A percentile compares a stretch with the other conserved stretches of the same genome.
Evolutionary conservation across 1,284 basidiomycete species (phyloP).

Genomic region (Irpex sp.): DNA sequence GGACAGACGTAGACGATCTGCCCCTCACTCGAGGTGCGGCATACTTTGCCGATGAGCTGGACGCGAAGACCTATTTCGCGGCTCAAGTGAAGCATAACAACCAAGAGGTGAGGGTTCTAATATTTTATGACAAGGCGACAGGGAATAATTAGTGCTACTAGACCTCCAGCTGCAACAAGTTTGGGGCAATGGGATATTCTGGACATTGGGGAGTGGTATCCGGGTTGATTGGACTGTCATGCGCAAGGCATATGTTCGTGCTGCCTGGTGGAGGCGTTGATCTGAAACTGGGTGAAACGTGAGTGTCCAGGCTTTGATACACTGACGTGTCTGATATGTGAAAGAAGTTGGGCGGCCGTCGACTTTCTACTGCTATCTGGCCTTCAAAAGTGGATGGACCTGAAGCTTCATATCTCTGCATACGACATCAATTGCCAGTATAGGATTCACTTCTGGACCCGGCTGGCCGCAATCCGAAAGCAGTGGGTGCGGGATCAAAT

Average conservation of each 20-base stretch:
- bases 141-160: not conserved
- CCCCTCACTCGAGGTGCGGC: slow-evolving; percentile 7
- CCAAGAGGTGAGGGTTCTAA: not conserved
- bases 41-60: slow-evolving; percentile 10
- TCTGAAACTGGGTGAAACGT: slow-evolving; percentile 11
- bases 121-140: not conserved
- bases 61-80: not conserved
- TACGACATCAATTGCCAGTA: slow-evolving; percentile 15
- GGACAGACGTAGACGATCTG: slow-evolving; percentile 7
- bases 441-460: slow-evolving; percentile 4
- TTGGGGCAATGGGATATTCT: slow-evolving; percentile 7
- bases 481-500: not conserved
- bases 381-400: slow-evolving; percentile 5
- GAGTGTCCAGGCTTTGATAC: not conserved
- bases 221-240: slow-evolving; percentile 6
- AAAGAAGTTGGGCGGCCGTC: slow-evolving; percentile 8
- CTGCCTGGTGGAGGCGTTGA: slow-evolving; percentile 12
- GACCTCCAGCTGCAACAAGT: slow-evolving; percentile 10
- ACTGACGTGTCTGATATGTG: too few relatives aligned
- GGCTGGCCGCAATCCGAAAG: not conserved
- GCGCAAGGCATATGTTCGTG: slow-evolving; percentile 13
- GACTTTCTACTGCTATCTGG: slow-evolving; percentile 8
- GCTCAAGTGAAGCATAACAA: not conserved
- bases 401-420: slow-evolving; percentile 2
- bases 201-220: slow-evolving; percentile 8